These are phyloP conservation scores for Silene coronaria DNA, from an alignment of 179 eudicot genomes.

Conservation along the genomic window DNA sequence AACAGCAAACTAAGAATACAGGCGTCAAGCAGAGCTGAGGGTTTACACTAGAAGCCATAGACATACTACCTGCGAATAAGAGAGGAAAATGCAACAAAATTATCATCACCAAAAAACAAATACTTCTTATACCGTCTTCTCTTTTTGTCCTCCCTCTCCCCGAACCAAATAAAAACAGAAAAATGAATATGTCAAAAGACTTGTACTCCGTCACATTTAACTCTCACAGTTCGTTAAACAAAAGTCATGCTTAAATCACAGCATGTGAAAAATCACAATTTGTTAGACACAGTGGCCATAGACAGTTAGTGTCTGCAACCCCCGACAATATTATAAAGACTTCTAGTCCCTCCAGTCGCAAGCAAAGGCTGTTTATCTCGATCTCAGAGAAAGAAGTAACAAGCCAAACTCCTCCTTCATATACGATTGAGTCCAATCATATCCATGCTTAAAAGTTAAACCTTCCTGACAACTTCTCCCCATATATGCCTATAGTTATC, in stretches of 20 bases:
- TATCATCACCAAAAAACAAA: neutral
- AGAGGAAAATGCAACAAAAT: neutral
- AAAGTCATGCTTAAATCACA: neutral
- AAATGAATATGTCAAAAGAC: neutral
- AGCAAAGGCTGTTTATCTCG: neutral
- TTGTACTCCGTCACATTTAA: neutral
- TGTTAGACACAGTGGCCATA: neutral
- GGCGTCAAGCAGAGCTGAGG: neutral
- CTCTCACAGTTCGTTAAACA: neutral
- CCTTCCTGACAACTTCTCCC: neutral
- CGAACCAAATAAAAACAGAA: neutral
- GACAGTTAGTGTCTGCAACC: neutral
- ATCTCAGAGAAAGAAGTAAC: neutral
- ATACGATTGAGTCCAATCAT: neutral
- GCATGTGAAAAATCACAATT: neutral
- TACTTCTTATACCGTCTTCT: neutral
- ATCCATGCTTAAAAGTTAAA: neutral
- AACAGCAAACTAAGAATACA: neutral
- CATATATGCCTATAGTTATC: neutral
- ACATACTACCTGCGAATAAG: neutral
- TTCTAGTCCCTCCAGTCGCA: neutral
- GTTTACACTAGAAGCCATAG: neutral
- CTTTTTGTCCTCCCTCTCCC: neutral
- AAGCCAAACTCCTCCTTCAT: neutral
- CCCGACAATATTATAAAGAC: neutral